Base-by-base conservation (phyloP, 805 yeast genomes). In the Metschnikowia aberdeeniae region DNA sequence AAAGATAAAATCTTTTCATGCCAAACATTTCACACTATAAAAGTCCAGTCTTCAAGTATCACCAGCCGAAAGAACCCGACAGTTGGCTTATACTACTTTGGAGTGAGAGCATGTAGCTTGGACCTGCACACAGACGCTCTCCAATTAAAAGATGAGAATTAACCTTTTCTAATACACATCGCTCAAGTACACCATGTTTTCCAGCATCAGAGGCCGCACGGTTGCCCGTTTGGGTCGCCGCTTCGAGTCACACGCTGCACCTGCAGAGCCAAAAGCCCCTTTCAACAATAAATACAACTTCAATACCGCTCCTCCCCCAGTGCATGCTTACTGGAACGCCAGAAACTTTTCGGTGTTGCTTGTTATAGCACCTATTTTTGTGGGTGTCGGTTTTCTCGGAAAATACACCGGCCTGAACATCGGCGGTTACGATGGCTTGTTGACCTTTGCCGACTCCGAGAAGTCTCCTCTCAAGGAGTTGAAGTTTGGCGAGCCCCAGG, bases 291-390 rank as follows among this genome's bases (percentile, higher is more conserved):
- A 69, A 47, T 55, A 61, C 59, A 64, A 67, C 57, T 71, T 71
- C 60, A 64, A 71, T 58, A 63, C 61, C 47, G 60, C 60, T 45
- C 76, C 76, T 30, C 76, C 76, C 34, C 75, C 69, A 41, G 70
- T 68, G 41, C 76, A 71, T 52, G 66, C 64, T 50, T 71, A 71
- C 61, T 71, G 76, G 76, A 67, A 63, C 53, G 55, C 57, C 51
- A 62, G 68, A 46, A 70, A 70, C 56, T 59, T 66, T 37, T 55
- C 62, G 24, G 62, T 68, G 29, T 56, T 68, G 40, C 49, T 70
- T 37, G 72, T 70, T 28, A 66, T 68, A 43, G 58, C 68, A 34
- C 76, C 76, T 10, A 35, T 67, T 11, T 67, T 61, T 49, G 50
- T 69, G 36, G 61, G 59, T 22, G 66, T 62, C 8, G 70, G 68